Evolutionary conservation across 257 asterid genomes (phyloP), one percentile per base, ranked within the genome.

Genomic region (Buddleja alternifolia): DNA sequence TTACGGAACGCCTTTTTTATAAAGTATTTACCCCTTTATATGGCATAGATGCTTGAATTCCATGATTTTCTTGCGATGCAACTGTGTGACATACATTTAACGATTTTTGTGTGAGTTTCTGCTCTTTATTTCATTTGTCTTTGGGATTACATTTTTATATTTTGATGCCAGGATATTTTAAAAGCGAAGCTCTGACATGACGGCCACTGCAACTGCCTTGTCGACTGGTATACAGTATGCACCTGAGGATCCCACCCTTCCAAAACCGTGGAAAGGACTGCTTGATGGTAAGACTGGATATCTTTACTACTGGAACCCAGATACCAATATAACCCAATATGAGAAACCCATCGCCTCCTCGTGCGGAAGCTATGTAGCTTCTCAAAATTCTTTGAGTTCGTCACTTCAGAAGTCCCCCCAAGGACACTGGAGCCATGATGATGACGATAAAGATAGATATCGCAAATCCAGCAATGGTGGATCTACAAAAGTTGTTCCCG

Each of bases 291-390:
- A 78, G 65, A 94, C 99, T 66, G 96, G 96, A 44, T 91, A 83
- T 79, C 74, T 94, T 11, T 94, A 94, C 83, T 94, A 48, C 85
- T 91, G 99, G 99, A 94, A 94, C 70, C 99, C 96, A 17, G 99
- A 87, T 78, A 94, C 97, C 69, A 92, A 94, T 69, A 82, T 67
- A 60, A 94, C 99, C 34, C 99, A 94, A 67, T 94, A 94, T 48
- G 99, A 91, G 79, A 89, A 69, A 72, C 99, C 99, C 42, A 82
- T 54, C 56, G 79, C 86, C 72, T 56, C 79, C 11, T 72, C 74
- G 1, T 42, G 71, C 69, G 74, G 41, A 37, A 84, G 75, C 75
- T 67, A 85, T 78, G 78, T 64, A 29, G 74, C 85, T 62, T 55
- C 79, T 54, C 77, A 77, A 25, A 87, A 87, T 71, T 50, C 88